Conservation (phyloP, 2,329 filamentous ascomycete genomes). For the Coniella lustricola region DNA sequence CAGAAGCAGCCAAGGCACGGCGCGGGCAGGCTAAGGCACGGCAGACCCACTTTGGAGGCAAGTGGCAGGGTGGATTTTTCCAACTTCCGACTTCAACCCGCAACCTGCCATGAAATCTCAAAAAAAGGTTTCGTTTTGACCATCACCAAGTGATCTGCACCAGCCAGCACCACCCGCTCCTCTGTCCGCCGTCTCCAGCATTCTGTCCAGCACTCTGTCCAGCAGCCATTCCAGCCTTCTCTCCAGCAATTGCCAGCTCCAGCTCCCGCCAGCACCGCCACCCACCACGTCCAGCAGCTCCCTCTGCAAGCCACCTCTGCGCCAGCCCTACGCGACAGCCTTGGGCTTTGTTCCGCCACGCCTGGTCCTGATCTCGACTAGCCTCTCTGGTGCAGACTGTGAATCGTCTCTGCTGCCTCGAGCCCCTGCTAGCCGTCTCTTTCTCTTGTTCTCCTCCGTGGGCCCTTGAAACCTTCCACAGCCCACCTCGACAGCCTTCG, state of each 20-base stretch:
- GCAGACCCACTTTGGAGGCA: neutral
- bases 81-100: neutral
- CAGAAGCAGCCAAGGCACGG: too few relatives aligned
- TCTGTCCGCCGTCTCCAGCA: too few relatives aligned
- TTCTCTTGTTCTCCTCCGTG: too few relatives aligned
- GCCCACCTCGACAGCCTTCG: neutral
- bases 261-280: too few relatives aligned
- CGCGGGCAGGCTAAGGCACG: too few relatives aligned
- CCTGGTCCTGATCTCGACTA: neutral
- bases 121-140: slow-evolving; percentile 3
- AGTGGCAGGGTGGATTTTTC: slow-evolving; percentile 1
- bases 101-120: slow-evolving; percentile 1
- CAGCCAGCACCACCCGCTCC: neutral
- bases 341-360: neutral
- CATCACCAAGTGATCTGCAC: neutral
- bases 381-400: neutral
- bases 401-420: neutral
- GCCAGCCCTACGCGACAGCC: neutral
- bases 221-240: too few relatives aligned
- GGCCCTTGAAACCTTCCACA: neutral
- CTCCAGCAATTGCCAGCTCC: too few relatives aligned
- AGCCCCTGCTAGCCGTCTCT: neutral
- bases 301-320: neutral
- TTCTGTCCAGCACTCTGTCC: too few relatives aligned
- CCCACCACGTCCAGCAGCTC: too few relatives aligned